A percentile compares a stretch with the other conserved stretches of the same genome.
These are phyloP conservation scores for Peltaster fructicola DNA, from an alignment of 2,329 filamentous ascomycete genomes.

Conservation along the genomic window DNA sequence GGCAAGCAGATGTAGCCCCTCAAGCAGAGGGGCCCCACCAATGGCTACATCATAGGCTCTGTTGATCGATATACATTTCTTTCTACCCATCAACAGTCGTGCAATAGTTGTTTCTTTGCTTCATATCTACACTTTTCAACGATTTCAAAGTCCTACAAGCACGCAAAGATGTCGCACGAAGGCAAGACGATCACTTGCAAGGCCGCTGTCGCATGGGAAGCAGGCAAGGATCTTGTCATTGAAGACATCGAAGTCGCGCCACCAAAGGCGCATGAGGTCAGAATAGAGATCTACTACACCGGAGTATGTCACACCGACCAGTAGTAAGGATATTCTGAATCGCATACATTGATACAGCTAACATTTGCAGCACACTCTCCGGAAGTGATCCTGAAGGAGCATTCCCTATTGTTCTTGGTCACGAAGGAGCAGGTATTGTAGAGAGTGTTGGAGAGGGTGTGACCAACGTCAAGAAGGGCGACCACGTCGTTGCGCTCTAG, in stretches of 20 bases:
- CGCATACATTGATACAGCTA: too few relatives aligned
- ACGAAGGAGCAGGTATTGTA: constrained; percentile 81
- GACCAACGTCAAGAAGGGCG: constrained; percentile 81
- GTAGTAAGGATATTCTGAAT: too few relatives aligned
- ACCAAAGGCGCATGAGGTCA: constrained; percentile 82
- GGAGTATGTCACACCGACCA: constrained; percentile 99
- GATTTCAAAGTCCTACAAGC: constrained; percentile 5
- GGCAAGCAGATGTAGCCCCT: too few relatives aligned
- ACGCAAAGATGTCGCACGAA: constrained; percentile 37
- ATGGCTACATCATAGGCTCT: too few relatives aligned
- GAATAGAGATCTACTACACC: constrained; percentile 93
- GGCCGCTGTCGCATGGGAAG: constrained; percentile 93
- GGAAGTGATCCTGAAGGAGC: constrained; percentile 95
- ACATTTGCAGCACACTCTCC: constrained; percentile 74
- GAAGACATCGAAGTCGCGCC: constrained; percentile 87
- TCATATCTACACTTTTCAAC: constrained; percentile 2
- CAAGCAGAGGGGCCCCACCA: too few relatives aligned
- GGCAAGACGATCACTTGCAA: constrained; percentile 77
- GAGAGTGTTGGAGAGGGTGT: constrained; percentile 91
- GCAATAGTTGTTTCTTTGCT: background rate
- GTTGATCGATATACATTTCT: background rate
- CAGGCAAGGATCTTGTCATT: constrained; percentile 70
- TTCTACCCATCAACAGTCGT: background rate
- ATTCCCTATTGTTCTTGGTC: constrained; percentile 75
- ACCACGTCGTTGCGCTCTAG: constrained; percentile 83